These are phyloP conservation scores for Gentiana macrophylla DNA, from an alignment of 257 asterid species.

Conservation along the genomic window DNA sequence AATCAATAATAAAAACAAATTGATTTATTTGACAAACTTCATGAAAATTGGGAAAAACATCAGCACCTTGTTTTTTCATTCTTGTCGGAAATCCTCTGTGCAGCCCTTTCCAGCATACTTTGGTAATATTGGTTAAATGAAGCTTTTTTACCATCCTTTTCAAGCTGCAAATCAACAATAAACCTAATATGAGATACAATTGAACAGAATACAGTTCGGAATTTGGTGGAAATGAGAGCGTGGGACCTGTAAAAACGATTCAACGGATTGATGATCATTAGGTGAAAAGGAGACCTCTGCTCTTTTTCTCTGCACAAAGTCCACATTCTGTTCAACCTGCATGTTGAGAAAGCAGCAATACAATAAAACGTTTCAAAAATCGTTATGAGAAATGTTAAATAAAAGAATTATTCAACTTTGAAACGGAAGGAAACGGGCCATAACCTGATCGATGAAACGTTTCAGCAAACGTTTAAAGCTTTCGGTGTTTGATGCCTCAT, in stretches of 20 bases:
- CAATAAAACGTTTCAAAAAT: too few species aligned
- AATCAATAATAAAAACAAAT: too few species aligned
- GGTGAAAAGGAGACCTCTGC: conserved; percentile 85
- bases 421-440: conserved; percentile 7
- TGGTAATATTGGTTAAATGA: conserved; percentile 68
- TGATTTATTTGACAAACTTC: background rate
- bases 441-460: conserved; percentile 86
- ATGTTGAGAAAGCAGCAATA: conserved; percentile 8
- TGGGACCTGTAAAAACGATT: conserved; percentile 80
- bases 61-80: conserved; percentile 38
- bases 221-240: conserved; percentile 6
- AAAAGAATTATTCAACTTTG: too few species aligned
- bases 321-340: conserved; percentile 82
- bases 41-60: background rate
- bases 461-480: conserved; percentile 51
- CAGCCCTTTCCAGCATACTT: conserved; percentile 69
- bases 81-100: conserved; percentile 36
- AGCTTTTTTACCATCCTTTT: conserved; percentile 48
- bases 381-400: too few species aligned
- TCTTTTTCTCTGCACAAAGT: conserved; percentile 77
- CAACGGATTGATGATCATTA: conserved; percentile 65
- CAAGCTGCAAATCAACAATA: conserved; percentile 42
- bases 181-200: conserved; percentile 10
- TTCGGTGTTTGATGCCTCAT: conserved; percentile 41
- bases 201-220: conserved; percentile 3